Conservation (phyloP, 2,329 filamentous ascomycete species). For the Mycogone perniciosa region DNA sequence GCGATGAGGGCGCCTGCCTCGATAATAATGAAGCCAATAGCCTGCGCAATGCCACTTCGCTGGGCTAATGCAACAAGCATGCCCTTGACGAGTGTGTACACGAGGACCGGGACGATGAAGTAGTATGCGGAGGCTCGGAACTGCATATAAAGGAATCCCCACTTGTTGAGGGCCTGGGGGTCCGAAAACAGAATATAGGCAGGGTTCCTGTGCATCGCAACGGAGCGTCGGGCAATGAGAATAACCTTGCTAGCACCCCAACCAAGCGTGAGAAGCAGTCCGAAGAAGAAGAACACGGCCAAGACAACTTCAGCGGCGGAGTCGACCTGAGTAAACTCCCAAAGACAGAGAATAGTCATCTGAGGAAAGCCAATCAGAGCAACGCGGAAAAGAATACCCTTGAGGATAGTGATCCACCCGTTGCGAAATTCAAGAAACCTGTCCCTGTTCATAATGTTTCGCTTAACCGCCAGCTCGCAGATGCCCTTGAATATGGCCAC, state of each 20-base stretch:
- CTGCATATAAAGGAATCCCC: constrained; percentile 96
- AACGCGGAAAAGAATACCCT: constrained; percentile 88
- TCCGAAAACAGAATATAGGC: constrained; percentile 97
- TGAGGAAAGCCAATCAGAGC: constrained; percentile 88
- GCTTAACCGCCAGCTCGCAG: constrained; percentile 69
- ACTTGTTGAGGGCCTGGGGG: constrained; percentile 89
- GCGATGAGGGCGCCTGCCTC: constrained; percentile 73
- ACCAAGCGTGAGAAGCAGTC: constrained; percentile 67
- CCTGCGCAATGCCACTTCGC: constrained; percentile 62
- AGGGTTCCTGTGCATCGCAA: constrained; percentile 89
- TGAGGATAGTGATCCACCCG: constrained; percentile 86
- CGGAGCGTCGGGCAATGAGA: constrained; percentile 78
- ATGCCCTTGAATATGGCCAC: constrained; percentile 75
- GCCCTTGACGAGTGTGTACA: constrained; percentile 77
- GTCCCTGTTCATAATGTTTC: constrained; percentile 72
- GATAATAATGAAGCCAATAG: constrained; percentile 74
- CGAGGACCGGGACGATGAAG: constrained; percentile 75
- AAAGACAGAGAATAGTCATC: constrained; percentile 83
- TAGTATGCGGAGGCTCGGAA: constrained; percentile 95
- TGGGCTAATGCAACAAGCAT: constrained; percentile 85
- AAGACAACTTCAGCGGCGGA: constrained; percentile 81
- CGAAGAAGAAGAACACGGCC: constrained; percentile 82
- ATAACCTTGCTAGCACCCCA: constrained; percentile 92
- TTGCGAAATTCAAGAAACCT: constrained; percentile 92
- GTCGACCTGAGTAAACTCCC: constrained; percentile 84